Evolutionary conservation across 2,329 filamentous ascomycete species (phyloP).

Genomic region (Trichoderma sp.): DNA sequence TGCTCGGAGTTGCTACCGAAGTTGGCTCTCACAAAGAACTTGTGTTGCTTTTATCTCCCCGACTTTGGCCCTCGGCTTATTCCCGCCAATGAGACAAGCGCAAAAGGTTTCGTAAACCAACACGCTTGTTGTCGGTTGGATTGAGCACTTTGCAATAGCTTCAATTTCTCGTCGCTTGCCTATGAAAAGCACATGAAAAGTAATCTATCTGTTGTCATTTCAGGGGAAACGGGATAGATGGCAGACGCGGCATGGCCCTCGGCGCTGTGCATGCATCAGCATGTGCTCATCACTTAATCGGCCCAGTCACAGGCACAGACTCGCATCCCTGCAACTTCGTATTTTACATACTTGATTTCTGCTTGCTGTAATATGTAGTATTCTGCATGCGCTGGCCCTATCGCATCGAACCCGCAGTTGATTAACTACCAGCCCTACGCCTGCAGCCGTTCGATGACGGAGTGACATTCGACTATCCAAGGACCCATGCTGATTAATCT

Average conservation of each 20-base stretch:
- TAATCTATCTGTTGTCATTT: not conserved
- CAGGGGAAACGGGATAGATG: not conserved
- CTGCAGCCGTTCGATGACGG: not conserved
- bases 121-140: not conserved
- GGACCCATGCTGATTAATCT: not conserved
- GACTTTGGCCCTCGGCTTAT: not conserved
- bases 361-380: not conserved
- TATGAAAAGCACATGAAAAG: not conserved
- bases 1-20: not conserved
- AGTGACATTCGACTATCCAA: not conserved
- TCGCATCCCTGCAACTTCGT: not conserved
- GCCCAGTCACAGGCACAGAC: not conserved
- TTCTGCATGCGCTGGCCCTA: not conserved
- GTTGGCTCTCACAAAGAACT: not conserved
- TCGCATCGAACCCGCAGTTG: not conserved
- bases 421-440: conserved; percentile 18
- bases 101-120: not conserved
- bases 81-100: not conserved
- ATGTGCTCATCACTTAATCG: conserved; percentile 15
- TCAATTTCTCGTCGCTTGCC: not conserved
- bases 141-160: not conserved
- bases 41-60: not conserved
- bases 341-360: not conserved
- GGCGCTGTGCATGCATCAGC: conserved; percentile 8
- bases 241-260: not conserved